phyloP scores from a whole-genome alignment of 1,139 yeast species.

The Meyerozyma sp. region DNA sequence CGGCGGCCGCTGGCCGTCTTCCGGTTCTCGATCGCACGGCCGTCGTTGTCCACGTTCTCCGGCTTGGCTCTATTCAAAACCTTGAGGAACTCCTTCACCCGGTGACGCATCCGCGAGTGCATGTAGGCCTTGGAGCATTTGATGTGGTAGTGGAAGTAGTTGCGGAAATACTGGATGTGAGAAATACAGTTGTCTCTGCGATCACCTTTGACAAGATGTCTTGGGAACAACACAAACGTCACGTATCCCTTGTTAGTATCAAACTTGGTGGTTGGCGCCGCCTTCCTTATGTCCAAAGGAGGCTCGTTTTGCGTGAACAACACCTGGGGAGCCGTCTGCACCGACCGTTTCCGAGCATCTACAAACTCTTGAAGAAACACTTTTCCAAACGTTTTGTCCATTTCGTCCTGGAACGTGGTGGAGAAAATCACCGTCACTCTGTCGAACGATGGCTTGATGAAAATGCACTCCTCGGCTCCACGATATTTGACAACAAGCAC shows the following conservation, averaged over 20 bases:
- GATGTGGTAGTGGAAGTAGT: constrained; percentile 96
- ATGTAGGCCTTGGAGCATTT: constrained; percentile 97
- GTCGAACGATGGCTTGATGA: constrained; percentile 87
- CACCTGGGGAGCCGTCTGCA: constrained; percentile 98
- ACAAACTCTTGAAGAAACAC: constrained; percentile 96
- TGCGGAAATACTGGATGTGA: constrained; percentile 87
- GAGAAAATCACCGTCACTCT: constrained; percentile 96
- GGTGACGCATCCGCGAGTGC: constrained; percentile 96
- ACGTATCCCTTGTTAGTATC: constrained; percentile 65
- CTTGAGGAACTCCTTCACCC: constrained; percentile 90
- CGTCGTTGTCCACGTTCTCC: constrained; percentile 74
- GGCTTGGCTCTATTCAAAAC: constrained; percentile 96
- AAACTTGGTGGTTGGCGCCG: constrained; percentile 16
- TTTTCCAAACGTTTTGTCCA: constrained; percentile 91
- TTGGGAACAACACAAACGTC: constrained; percentile 71
- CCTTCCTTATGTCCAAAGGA: constrained; percentile 71
- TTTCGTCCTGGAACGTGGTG: constrained; percentile 92
- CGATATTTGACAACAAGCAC: constrained; percentile 81
- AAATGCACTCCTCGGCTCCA: constrained; percentile 82
- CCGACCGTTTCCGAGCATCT: constrained; percentile 92
- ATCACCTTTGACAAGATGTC: constrained; percentile 66
- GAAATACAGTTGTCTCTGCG: constrained; percentile 81
- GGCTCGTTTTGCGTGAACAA: constrained; percentile 84
- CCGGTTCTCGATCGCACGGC: constrained; percentile 53
- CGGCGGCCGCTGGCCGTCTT: constrained; percentile 84